Evolutionary conservation across 2,329 filamentous ascomycete genomes (phyloP).

Genomic region (Daldinia sp.): DNA sequence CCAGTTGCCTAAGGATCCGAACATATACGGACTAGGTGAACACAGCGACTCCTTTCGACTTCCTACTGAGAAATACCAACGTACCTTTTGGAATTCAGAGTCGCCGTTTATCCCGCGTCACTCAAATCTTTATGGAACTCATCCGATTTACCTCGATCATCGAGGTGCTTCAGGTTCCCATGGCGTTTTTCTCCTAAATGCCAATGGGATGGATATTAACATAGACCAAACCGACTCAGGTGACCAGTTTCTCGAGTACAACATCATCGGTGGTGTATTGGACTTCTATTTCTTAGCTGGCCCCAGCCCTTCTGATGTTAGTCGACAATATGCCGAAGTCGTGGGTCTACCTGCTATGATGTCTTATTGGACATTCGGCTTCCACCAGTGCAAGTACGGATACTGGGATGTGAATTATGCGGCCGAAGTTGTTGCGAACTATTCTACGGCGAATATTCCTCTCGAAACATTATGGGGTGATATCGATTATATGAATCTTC

Average conservation of each 20-base stretch:
- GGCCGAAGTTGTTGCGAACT: slow-evolving; percentile 68
- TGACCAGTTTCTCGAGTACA: slow-evolving; percentile 76
- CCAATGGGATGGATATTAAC: slow-evolving; percentile 73
- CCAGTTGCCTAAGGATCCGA: slow-evolving; percentile 66
- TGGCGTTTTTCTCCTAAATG: slow-evolving; percentile 72
- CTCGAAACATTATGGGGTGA: slow-evolving; percentile 71
- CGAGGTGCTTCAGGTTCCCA: slow-evolving; percentile 61
- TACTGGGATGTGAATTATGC: slow-evolving; percentile 67
- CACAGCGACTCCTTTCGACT: slow-evolving; percentile 70
- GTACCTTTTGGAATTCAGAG: slow-evolving; percentile 71
- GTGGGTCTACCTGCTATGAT: slow-evolving; percentile 64
- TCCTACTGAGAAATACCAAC: slow-evolving; percentile 68
- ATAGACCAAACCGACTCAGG: slow-evolving; percentile 52
- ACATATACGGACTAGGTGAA: slow-evolving; percentile 74
- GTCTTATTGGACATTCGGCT: slow-evolving; percentile 66
- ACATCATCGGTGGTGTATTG: slow-evolving; percentile 73
- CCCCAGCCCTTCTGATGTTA: slow-evolving; percentile 61
- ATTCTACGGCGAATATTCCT: slow-evolving; percentile 66
- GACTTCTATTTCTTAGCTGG: slow-evolving; percentile 69
- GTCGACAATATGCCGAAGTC: slow-evolving; percentile 62
- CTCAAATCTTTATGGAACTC: slow-evolving; percentile 72
- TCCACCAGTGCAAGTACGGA: slow-evolving; percentile 66
- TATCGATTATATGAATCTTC: slow-evolving; percentile 65
- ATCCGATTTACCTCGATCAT: slow-evolving; percentile 75
- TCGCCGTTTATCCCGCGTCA: slow-evolving; percentile 57